A percentile compares a stretch with the other conserved stretches of the same genome.
phyloP scores from a whole-genome alignment of 2,329 filamentous ascomycete genomes.

The Diaporthe sp. region DNA sequence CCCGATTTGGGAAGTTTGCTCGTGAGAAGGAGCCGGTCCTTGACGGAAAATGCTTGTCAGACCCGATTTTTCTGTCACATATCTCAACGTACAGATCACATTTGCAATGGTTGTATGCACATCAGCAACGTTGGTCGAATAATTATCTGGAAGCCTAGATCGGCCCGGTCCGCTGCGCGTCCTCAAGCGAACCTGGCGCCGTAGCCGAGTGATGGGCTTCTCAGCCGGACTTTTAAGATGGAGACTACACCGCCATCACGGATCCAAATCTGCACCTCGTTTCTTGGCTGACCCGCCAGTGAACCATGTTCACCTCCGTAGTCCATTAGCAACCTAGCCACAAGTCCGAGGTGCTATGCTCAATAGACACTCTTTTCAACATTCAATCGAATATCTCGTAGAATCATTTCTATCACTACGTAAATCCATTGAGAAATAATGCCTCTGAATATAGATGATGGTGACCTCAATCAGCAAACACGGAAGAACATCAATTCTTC shows the following conservation, averaged over 20 bases:
- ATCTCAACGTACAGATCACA: constrained; percentile 2
- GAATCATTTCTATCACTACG: neutral
- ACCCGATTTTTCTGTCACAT: constrained; percentile 7
- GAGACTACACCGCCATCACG: neutral
- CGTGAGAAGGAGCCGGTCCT: constrained; percentile 1
- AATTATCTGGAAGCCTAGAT: neutral
- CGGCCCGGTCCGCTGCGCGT: neutral
- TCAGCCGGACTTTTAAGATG: neutral
- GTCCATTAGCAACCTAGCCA: neutral
- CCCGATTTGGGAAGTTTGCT: neutral
- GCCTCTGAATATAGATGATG: neutral
- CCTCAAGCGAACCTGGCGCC: neutral
- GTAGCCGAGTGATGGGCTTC: neutral
- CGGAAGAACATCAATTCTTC: neutral
- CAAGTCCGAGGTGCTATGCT: neutral
- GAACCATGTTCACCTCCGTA: neutral
- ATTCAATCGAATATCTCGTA: neutral
- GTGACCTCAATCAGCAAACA: neutral
- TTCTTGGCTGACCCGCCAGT: neutral
- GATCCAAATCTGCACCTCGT: neutral
- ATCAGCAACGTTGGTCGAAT: neutral
- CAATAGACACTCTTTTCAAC: neutral
- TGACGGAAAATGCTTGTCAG: neutral
- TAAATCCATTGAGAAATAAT: neutral
- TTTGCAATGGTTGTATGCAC: neutral